phyloP scores from a whole-genome alignment of 225 moss, liverwort and hornwort species.

The Thuidium tamariscinum region DNA sequence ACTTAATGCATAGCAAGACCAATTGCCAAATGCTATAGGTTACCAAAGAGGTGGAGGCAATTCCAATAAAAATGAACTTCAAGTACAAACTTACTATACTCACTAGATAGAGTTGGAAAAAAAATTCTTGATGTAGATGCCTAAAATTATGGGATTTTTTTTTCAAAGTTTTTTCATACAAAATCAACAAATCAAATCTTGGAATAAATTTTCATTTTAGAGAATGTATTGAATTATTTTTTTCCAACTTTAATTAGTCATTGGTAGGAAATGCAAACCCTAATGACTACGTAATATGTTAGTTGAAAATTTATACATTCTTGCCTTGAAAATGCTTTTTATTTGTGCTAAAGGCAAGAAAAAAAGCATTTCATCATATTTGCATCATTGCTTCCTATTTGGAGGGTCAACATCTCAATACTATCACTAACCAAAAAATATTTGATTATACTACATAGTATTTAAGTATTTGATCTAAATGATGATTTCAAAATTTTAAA shows the following conservation, averaged over 20 bases:
- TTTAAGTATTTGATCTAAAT: neutral
- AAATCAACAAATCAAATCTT: neutral
- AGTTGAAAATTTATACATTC: neutral
- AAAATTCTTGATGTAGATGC: too few relatives aligned
- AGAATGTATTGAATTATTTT: neutral
- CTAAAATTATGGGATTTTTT: too few relatives aligned
- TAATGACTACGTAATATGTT: rapidly evolving
- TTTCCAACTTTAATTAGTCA: neutral
- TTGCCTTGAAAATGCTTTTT: neutral
- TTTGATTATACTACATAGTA: neutral
- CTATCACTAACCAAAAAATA: neutral
- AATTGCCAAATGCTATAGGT: neutral
- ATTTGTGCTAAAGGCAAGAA: neutral
- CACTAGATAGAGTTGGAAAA: neutral
- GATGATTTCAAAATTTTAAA: neutral
- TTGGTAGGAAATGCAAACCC: neutral
- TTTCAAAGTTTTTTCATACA: neutral
- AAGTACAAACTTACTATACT: rapidly evolving
- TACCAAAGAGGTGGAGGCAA: neutral
- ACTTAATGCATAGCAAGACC: too few relatives aligned
- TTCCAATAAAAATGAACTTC: neutral
- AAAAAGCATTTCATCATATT: neutral
- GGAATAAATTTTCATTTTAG: neutral
- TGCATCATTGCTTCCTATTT: neutral
- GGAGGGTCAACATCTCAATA: neutral